Evolutionary conservation across 75 land plant genomes (phyloP).

Genomic region (Sequoiadendron giganteum): DNA sequence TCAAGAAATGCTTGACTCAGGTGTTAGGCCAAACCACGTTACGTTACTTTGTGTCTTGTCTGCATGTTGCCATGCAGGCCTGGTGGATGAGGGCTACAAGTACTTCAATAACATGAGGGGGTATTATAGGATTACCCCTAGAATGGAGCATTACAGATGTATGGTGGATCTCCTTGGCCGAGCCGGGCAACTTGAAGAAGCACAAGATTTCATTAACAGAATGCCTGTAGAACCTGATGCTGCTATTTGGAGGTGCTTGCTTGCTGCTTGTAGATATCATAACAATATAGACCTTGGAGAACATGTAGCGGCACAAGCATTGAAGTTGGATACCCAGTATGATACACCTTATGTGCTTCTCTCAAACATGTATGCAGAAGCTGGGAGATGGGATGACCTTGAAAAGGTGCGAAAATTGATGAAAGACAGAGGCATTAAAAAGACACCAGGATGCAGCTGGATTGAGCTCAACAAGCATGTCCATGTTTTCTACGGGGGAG

Average conservation of each 20-base stretch:
- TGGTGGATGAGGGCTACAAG: constrained; percentile 5
- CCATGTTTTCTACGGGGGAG: constrained; percentile 12
- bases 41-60: constrained; percentile 2
- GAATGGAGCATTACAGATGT: constrained; percentile 4
- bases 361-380: constrained; percentile 1
- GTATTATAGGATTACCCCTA: constrained; percentile 4
- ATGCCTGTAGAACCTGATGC: constrained; percentile 9
- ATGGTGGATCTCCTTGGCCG: constrained; percentile 18
- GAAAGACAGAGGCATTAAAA: constrained; percentile 3
- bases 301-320: not conserved
- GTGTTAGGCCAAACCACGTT: not conserved
- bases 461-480: constrained; percentile 1
- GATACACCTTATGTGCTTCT: constrained; percentile 11
- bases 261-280: constrained; percentile 6
- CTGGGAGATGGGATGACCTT: constrained; percentile 5
- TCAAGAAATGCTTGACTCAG: constrained; percentile 32
- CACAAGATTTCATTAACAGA: constrained; percentile 5
- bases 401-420: constrained; percentile 5
- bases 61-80: constrained; percentile 8
- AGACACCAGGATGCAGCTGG: constrained; percentile 3
- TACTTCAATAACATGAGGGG: not conserved
- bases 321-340: not conserved
- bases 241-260: constrained; percentile 1
- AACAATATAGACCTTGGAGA: constrained; percentile 9
- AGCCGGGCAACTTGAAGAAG: not conserved